Evolutionary conservation across 148 eudicot species (phyloP).

Genomic region (Chenopodium album): DNA sequence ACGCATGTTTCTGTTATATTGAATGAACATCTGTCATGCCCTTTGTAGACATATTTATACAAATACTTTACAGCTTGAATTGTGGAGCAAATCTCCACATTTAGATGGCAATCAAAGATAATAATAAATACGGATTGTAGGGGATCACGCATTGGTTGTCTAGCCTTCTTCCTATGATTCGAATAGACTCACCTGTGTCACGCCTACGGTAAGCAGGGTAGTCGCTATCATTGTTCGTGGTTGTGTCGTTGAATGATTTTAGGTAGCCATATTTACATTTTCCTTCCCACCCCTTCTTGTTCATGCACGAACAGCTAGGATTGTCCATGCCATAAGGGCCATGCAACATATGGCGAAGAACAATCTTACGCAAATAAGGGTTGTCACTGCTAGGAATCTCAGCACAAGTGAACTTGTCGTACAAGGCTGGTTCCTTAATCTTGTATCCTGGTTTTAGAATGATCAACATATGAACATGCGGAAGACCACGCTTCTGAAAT

Average conservation of each 20-base stretch:
- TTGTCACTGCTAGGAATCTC: background rate
- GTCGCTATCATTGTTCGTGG: background rate
- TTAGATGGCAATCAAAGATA: too few species aligned
- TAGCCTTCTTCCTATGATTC: background rate
- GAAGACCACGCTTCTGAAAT: constrained; percentile 6
- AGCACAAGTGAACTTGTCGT: background rate
- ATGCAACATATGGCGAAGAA: constrained; percentile 2
- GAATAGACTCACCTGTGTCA: background rate
- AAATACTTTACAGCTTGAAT: background rate
- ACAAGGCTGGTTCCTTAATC: background rate
- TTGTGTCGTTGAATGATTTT: background rate
- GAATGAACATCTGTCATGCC: constrained; percentile 12
- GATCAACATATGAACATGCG: background rate
- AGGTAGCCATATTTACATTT: background rate
- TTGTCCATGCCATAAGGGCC: background rate
- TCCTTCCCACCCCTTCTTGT: too few species aligned
- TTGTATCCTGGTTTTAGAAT: background rate
- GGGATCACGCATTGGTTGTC: background rate
- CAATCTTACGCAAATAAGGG: background rate
- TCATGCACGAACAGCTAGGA: background rate
- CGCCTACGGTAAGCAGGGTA: background rate
- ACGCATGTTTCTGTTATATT: background rate
- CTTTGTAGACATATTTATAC: background rate
- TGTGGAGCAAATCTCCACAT: background rate
- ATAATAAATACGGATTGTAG: background rate